Conservation (phyloP, 192 early-diverging fungal genomes). For the Spizellomyces sp. region DNA sequence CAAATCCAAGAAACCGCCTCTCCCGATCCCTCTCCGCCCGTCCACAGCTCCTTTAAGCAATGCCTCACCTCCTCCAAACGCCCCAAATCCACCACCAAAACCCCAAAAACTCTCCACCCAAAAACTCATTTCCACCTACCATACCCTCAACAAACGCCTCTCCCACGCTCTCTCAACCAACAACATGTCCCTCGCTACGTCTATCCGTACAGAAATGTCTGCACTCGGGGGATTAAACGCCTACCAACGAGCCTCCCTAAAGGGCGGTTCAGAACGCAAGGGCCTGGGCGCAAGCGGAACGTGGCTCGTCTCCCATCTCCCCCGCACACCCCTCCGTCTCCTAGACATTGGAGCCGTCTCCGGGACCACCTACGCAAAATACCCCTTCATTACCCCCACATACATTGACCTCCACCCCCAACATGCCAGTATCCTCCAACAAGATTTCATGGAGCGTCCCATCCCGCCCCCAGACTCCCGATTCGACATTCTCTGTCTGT, state of each 20-base stretch:
- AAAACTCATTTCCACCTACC: constrained; percentile 74
- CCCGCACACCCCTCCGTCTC: constrained; percentile 36
- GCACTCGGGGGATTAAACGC: constrained; percentile 82
- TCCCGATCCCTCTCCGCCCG: background rate
- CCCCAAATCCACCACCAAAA: background rate
- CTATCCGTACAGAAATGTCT: constrained; percentile 50
- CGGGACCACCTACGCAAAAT: constrained; percentile 72
- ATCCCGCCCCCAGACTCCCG: constrained; percentile 35
- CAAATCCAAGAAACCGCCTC: background rate
- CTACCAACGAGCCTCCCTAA: constrained; percentile 82
- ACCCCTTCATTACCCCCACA: constrained; percentile 44
- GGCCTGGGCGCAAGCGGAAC: constrained; percentile 78
- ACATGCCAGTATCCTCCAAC: constrained; percentile 65
- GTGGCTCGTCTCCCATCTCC: constrained; percentile 73
- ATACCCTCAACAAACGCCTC: constrained; percentile 79
- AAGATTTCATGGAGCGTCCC: constrained; percentile 82
- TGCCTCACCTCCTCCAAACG: too few relatives aligned
- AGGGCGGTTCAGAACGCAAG: constrained; percentile 79
- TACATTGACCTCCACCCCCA: constrained; percentile 92
- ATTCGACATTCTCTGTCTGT: constrained; percentile 81
- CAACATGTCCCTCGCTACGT: background rate
- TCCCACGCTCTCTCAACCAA: constrained; percentile 47
- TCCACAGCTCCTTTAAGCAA: background rate
- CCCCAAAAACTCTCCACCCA: constrained; percentile 14
- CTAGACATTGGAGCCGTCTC: constrained; percentile 86